Evolutionary conservation across 2,329 filamentous ascomycete genomes (phyloP).

Genomic region (Colletotrichum musae): DNA sequence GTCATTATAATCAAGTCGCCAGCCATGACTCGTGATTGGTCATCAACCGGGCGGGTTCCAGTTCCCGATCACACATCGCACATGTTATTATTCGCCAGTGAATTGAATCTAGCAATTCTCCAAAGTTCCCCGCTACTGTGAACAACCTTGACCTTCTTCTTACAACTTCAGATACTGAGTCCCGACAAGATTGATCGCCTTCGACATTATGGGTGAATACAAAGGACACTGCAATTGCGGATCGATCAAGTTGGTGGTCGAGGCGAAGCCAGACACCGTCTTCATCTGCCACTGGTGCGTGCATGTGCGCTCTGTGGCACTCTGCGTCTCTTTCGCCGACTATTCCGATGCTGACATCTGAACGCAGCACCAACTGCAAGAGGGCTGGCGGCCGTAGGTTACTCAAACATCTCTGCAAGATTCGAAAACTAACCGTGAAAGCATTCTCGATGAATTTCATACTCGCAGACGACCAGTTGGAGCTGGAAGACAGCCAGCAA

Average conservation of each 20-base stretch:
- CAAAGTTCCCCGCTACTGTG: no score
- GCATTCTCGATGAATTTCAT: constrained; percentile 36
- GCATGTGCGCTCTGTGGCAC: no score
- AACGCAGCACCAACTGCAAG: constrained; percentile 31
- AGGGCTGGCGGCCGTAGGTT: constrained; percentile 34
- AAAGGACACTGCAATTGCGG: constrained; percentile 36
- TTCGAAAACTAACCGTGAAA: background rate
- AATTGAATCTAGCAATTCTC: background rate
- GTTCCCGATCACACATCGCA: no score
- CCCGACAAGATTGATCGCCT: background rate
- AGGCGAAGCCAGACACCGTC: constrained; percentile 22
- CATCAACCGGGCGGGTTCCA: background rate
- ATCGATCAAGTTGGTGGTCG: constrained; percentile 23
- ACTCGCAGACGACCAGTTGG: constrained; percentile 13
- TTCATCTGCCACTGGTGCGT: constrained; percentile 32
- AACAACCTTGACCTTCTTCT: no score
- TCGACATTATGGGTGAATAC: constrained; percentile 18
- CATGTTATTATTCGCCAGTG: no score
- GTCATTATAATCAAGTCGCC: constrained; percentile 1
- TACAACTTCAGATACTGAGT: no score
- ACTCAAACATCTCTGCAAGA: no score
- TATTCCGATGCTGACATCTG: background rate
- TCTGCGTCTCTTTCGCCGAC: background rate
- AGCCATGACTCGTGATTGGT: constrained; percentile 16
- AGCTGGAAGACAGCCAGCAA: constrained; percentile 21